These are phyloP conservation scores for Sisymbrium altissimum DNA, from an alignment of 345 rosid genomes.

Conservation along the genomic window DNA sequence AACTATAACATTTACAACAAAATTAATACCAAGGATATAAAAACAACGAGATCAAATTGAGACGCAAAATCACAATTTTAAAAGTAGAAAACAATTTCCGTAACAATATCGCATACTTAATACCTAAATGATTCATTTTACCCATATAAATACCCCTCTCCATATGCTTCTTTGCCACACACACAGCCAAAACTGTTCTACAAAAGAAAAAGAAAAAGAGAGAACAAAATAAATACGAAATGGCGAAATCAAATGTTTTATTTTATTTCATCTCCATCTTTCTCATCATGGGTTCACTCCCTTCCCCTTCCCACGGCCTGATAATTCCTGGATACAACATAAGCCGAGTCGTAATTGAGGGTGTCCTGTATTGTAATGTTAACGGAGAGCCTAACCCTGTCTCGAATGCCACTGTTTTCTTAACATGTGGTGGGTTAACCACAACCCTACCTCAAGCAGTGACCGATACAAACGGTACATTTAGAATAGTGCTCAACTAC, in stretches of 20 bases:
- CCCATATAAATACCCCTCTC: neutral
- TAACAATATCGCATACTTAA: neutral
- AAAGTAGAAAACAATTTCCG: neutral
- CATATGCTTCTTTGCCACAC: neutral
- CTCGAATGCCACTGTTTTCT: neutral
- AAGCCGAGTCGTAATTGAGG: neutral
- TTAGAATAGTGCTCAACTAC: neutral
- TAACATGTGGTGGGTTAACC: neutral
- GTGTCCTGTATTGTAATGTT: neutral
- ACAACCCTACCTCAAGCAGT: neutral
- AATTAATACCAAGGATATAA: too few species aligned
- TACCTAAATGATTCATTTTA: neutral
- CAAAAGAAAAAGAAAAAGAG: too few species aligned
- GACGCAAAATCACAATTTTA: too few species aligned
- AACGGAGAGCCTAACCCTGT: neutral
- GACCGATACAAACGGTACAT: neutral
- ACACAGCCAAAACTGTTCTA: neutral
- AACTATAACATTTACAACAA: too few species aligned
- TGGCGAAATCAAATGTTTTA: neutral
- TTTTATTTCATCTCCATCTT: neutral
- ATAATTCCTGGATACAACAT: neutral
- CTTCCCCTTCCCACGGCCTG: neutral
- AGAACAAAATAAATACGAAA: too few species aligned
- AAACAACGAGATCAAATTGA: neutral
- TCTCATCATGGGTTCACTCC: neutral